Evolutionary conservation across 2,329 filamentous ascomycete genomes (phyloP), one percentile per base, ranked within the genome.

Genomic region (Emericellopsis atlantica): DNA sequence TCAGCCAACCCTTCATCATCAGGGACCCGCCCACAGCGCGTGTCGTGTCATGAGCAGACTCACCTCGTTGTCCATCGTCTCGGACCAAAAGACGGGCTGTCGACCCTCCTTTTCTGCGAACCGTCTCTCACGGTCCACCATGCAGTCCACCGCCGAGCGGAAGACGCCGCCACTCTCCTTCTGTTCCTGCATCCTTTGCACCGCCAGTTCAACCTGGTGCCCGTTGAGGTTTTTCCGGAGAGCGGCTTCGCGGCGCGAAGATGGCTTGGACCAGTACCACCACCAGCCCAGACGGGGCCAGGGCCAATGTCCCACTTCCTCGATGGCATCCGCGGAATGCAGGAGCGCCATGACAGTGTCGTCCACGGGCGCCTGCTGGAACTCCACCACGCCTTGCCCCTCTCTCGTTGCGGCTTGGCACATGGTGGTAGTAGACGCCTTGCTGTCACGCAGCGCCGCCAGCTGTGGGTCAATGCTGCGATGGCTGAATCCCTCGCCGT

Each of bases 51-150:
- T 6, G 6, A 29, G 26, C 26, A 29, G 12, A 29, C 26, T 37
- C 26, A 46, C 7, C 42, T 60, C 57, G 40, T 59, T 55, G 21
- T 47, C 45, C 32, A 60, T 54, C 11, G 47, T 46, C 4, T 42
- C 43, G 1, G 50, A 54, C 33, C 49, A 46, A 40, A 56, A 58
- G 4, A 52, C 39, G 0, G 55, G 52, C n/a, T 42, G 18, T 12
- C 54, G 44, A 6, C 45, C 51, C 11, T 47, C 50, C 40, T 56
- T 59, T 16, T 46, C 39, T 1, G 57, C 55, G 1, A 56, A 32
- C 10, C 54, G 50, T 10, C 44, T 48, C 47, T 61, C 58, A 37
- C 58, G 54, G 14, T 56, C 40, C 6, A 59, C 43, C 1, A 60
- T 51, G 1, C 51, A 55, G 44, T 60, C 51, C 6, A 60, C 42